These are phyloP conservation scores for Verticillium longisporum DNA, from an alignment of 2,329 filamentous ascomycete genomes.

Conservation along the genomic window DNA sequence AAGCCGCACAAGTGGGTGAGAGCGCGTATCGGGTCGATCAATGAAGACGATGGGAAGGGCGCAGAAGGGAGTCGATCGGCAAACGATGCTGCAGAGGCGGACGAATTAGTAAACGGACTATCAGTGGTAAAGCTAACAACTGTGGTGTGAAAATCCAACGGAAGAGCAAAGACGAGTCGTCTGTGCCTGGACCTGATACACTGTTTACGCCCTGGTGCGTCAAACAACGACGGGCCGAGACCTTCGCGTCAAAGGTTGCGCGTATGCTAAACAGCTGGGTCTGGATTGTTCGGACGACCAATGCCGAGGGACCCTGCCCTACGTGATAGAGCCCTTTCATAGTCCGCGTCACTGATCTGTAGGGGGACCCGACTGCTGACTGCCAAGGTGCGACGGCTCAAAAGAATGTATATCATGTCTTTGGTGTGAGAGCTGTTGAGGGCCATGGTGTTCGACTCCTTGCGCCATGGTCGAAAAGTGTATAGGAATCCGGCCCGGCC, in stretches of 20 bases:
- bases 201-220: slow-evolving; percentile 10
- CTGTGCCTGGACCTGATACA: background rate
- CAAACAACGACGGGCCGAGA: slow-evolving; percentile 6
- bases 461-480: no score
- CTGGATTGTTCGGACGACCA: background rate
- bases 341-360: no score
- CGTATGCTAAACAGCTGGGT: background rate
- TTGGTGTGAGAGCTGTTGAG: no score
- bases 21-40: background rate
- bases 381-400: no score
- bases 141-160: no score
- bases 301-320: background rate
- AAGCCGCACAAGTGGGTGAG: background rate
- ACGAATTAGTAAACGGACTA: background rate
- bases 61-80: background rate
- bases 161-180: background rate
- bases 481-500: no score
- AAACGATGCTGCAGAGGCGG: background rate
- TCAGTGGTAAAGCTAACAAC: background rate
- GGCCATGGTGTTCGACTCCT: no score
- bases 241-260: background rate
- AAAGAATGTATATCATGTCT: no score
- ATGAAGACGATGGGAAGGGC: background rate
- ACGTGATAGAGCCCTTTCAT: no score
- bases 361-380: no score